Evolutionary conservation across 1,139 yeast genomes (phyloP), one percentile per base, ranked within the genome.

Genomic region (Pichia sp.): DNA sequence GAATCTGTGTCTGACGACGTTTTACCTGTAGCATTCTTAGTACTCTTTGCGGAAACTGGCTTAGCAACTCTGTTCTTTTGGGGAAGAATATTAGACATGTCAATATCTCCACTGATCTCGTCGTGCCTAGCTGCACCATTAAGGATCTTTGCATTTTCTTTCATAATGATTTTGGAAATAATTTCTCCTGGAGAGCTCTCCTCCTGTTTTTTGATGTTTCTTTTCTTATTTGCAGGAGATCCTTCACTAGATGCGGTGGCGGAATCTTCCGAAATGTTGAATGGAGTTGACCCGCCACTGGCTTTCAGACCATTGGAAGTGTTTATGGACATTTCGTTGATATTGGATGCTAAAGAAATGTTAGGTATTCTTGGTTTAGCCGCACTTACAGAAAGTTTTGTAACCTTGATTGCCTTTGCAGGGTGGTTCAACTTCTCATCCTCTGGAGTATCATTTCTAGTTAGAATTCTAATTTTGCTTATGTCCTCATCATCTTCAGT

Each of bases 41-140:
- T 15, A 6, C 16, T n/a, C 41, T 36, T 36, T n/a, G 41, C 16
- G 8, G 16, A 11, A n/a, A 6, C 41, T n/a, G 41, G 41, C 41
- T 36, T 36, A 19, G 10, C 16, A 7, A 36, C 16, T 45, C 54
- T 54, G n/a, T 45, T 46, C 31, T 51, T 51, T 40, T 46, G 32
- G 13, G 61, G 58, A 16, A 61, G 29, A 34, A 61, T 61, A 29
- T 61, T 61, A 1, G 61, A 53, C 5, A 29, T 29, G 36, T 59
- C 56, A 36, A 61, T 57, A 26, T 57, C 61, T 13, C 59, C 55
- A 29, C 58, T 60, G 8, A 60, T 54, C 48, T 60, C 62, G 16
- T 50, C 51, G 16, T 44, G 54, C 44, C 61, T 54, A 1, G 42
- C 36, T 11, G 62, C 62, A 8, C 43, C 47, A 23, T 55, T 49